Base-by-base conservation (phyloP, 2,329 filamentous ascomycete genomes). In the Eutypella sp. region DNA sequence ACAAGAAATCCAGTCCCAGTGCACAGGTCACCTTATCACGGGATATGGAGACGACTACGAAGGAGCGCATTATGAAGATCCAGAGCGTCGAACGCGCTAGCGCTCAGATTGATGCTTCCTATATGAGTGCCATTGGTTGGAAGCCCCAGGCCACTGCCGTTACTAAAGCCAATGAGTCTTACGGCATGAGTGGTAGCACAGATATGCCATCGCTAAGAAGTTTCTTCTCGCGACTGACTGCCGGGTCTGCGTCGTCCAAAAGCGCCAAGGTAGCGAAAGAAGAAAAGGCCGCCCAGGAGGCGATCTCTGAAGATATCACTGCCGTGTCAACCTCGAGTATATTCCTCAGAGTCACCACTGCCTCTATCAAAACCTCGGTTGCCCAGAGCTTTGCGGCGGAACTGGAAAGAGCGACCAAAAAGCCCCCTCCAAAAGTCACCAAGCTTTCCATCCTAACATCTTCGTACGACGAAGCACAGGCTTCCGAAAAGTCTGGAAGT, bases 381-480 rank as follows among this genome's bases (percentile, higher is more conserved):
- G 74, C 79, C 18, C 70, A 78, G 24, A 80, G 75, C 33, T 89
- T 97, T 57, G 83, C 89, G 3, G 77, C 84, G 1, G 95, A 99
- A 63, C 78, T 99, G 10, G 90, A 97, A 68, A 82, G 95, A 50
- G 93, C 95, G 15, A 99, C 95, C 1, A 96, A 97, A 69, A 99
- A 99, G 61, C 89, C 91, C 3, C 93, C 95, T 1, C 93, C 93
- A 1, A 96, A 89, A 62, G 79, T 78, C 10, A 95, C 93, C 0
- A 88, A 83, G 42, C 79, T 99, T 22, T 86, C 92, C 6, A 87
- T 97, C 27, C 69, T 99, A 41, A 96, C 91, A 1, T 90, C 92
- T 16, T 95, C 92, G 0, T 95, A 92, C 61, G 89, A 95, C 57
- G 89, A 93, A 57, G 77, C 81, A 1, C 71, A 83, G 44, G 82